Base-by-base conservation (phyloP, 257 asterid genomes). In the Jaltomata sinuosa region DNA sequence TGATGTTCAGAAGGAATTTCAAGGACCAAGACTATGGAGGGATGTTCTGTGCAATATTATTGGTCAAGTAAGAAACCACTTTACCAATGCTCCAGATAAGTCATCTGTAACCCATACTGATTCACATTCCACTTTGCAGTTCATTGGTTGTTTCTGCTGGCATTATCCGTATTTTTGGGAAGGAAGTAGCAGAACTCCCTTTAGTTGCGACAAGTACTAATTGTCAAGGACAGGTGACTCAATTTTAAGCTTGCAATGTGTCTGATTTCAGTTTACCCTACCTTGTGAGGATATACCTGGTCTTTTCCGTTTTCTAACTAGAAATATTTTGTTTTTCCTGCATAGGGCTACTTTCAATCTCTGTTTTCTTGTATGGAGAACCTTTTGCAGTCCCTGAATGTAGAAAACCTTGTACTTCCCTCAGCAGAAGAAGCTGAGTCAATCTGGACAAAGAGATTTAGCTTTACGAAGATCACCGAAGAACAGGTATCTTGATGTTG, bases 101-200 rank as follows among this genome's bases (percentile, higher is more conserved):
- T 16, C 22, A 19, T 83, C 18, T 10, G 45, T 62, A 27, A 53
- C 16, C 38, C 59, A 40, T 57, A 59, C 79, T 86, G 64, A 81
- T 69, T 67, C 68, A 38, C 64, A n/a, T 83, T 81, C 67, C 29
- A 53, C 76, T 86, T 34, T 87, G 83, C 91, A 96, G 98, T 86
- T 87, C 94, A 5, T 83, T 11, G 53, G 94, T 96, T 52, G 98
- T 93, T 21, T 93, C 94, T 80, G 97, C 94, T 65, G 99, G 92
- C n/a, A 85, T 93, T 18, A 77, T 96, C 47, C 97, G 99, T 52
- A 80, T 94, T 40, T 94, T 92, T 62, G 98, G 99, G 11, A 89
- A 88, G 89, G 97, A 93, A 86, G 88, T 93, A 34, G 99, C 97
- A 1, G 98, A 96, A 89, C 93, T 94, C 54, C 99, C 99, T 21